phyloP scores from a whole-genome alignment of 2,329 filamentous ascomycete genomes.

The Diaporthe sp. region DNA sequence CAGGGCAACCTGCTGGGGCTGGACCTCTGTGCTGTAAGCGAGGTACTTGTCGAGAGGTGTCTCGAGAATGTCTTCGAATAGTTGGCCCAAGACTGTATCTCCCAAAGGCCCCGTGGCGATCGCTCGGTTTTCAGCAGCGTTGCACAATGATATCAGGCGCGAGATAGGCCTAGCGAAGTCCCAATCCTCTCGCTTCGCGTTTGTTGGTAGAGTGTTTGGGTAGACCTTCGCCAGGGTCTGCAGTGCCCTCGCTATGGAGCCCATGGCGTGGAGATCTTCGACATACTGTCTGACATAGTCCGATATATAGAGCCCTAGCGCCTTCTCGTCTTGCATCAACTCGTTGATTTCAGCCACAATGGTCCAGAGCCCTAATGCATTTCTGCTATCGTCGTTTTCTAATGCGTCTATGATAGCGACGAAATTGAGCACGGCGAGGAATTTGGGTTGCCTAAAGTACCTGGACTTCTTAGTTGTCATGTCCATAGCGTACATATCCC shows the following conservation, averaged over 20 bases:
- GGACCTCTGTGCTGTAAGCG: neutral
- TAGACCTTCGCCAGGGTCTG: neutral
- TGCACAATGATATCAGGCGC: neutral
- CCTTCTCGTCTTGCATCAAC: neutral
- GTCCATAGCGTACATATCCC: neutral
- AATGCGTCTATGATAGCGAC: neutral
- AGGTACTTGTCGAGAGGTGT: neutral
- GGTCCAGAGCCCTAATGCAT: neutral
- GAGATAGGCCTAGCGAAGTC: neutral
- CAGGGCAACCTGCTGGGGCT: neutral
- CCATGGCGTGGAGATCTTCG: neutral
- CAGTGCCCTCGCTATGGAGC: neutral
- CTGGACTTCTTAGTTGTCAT: neutral
- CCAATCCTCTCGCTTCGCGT: neutral
- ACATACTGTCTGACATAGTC: neutral
- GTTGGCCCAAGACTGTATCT: neutral
- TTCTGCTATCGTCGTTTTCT: neutral
- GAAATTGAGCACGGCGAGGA: neutral
- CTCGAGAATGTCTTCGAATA: neutral
- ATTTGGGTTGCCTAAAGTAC: neutral
- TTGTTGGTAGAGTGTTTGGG: neutral
- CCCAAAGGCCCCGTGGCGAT: neutral
- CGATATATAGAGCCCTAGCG: neutral
- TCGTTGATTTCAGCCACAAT: neutral
- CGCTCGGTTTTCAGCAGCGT: neutral